Conservation (phyloP, 1,284 basidiomycete genomes). For the Apiotrichum sp. region DNA sequence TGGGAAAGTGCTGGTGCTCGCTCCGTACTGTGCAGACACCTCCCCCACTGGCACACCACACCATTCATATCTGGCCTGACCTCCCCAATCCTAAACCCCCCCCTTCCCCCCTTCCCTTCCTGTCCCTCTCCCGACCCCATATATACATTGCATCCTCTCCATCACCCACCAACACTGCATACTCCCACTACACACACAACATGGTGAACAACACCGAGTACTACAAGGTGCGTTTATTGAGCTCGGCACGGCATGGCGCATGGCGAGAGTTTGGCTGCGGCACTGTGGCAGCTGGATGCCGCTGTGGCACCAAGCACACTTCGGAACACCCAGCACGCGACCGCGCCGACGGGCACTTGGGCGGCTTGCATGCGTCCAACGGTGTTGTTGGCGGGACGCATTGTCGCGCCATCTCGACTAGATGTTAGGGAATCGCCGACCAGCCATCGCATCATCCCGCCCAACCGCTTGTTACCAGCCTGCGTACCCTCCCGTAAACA, state of each 20-base stretch:
- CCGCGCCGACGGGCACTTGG: no score
- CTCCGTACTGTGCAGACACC: no score
- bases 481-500: background rate
- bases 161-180: background rate
- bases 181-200: background rate
- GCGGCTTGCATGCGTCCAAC: no score
- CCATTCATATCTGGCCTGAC: no score
- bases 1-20: no score
- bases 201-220: conserved; percentile 45
- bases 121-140: background rate
- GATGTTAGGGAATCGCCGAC: no score
- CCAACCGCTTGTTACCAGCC: background rate
- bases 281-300: background rate
- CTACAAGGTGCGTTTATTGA: conserved; percentile 32
- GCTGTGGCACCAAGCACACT: no score
- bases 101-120: background rate
- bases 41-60: no score
- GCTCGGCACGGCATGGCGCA: background rate
- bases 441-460: background rate
- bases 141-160: background rate
- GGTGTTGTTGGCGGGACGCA: no score
- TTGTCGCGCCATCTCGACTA: no score
- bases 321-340: no score
- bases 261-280: background rate
- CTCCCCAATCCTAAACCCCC: no score